Percentiles rank a stretch among this genome's conserved stretches.
phyloP scores from a whole-genome alignment of 805 yeast genomes.

The Hanseniaspora taiwanica region DNA sequence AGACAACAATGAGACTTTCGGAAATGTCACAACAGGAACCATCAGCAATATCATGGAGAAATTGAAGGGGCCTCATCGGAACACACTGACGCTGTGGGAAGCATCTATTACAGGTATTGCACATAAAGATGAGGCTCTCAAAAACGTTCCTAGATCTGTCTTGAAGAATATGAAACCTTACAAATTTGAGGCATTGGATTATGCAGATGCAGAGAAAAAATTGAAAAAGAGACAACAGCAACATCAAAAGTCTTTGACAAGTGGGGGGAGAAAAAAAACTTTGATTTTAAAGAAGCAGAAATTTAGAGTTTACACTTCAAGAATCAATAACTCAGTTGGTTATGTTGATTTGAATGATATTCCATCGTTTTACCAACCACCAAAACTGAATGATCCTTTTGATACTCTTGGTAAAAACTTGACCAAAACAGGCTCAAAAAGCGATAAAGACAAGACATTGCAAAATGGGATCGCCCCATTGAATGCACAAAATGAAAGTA shows the following conservation, averaged over 20 bases:
- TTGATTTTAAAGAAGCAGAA: conserved; percentile 35
- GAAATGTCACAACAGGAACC: neutral
- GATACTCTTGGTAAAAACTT: neutral
- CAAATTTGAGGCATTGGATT: conserved; percentile 7
- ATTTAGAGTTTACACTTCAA: conserved; percentile 21
- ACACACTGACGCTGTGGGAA: conserved; percentile 23
- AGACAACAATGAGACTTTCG: too few relatives aligned
- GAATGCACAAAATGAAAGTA: too few relatives aligned
- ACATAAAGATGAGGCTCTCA: conserved; percentile 22
- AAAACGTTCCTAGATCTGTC: conserved; percentile 25
- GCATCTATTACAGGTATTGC: conserved; percentile 26
- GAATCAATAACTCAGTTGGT: conserved; percentile 19
- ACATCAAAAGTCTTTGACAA: conserved; percentile 21
- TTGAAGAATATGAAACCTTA: conserved; percentile 27
- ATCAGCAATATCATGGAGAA: conserved; percentile 1
- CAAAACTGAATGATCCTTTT: neutral
- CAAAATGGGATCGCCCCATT: too few relatives aligned
- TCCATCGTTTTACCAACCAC: conserved; percentile 7
- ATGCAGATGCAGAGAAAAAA: conserved; percentile 39
- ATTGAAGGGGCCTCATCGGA: conserved; percentile 3
- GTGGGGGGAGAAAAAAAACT: conserved; percentile 11
- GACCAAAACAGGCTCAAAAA: neutral
- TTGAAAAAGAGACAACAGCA: conserved; percentile 54
- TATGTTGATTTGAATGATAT: conserved; percentile 12
- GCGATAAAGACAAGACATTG: too few relatives aligned